Percentiles rank a stretch among this genome's conserved stretches.
Conservation (phyloP, 306 rosid species). For the Carpinus fangiana region DNA sequence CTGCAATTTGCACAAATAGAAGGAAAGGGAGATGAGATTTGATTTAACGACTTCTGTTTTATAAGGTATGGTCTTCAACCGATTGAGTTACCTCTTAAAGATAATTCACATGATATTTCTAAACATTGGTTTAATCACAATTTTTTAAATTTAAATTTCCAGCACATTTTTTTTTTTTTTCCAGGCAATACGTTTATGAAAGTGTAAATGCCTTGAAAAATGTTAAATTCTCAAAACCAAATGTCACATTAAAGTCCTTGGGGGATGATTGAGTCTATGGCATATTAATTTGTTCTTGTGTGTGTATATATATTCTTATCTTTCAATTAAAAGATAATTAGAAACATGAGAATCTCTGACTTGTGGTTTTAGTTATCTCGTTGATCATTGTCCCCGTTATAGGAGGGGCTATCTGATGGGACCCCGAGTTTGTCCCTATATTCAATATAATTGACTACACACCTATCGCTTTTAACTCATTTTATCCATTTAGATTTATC, state of each 20-base stretch:
- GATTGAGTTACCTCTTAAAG: too few relatives aligned
- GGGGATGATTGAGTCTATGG: background rate
- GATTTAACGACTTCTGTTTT: too few relatives aligned
- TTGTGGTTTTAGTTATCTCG: background rate
- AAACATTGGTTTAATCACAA: too few relatives aligned
- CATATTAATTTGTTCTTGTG: background rate
- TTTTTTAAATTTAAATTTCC: too few relatives aligned
- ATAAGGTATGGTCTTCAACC: too few relatives aligned
- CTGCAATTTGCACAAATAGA: too few relatives aligned
- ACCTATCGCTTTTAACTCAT: background rate
- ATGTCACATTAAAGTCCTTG: background rate
- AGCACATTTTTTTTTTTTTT: too few relatives aligned
- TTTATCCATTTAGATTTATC: background rate
- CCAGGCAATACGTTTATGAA: too few relatives aligned
- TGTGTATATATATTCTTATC: background rate
- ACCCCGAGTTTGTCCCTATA: conserved; percentile 7
- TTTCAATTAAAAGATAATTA: background rate
- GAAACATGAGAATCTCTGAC: conserved; percentile 2
- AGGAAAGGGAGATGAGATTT: too few relatives aligned
- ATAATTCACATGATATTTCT: too few relatives aligned
- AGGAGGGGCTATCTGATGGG: conserved; percentile 8
- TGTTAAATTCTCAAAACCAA: too few relatives aligned
- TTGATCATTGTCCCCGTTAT: conserved; percentile 21
- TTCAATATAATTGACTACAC: background rate
- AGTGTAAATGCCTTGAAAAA: too few relatives aligned